Evolutionary conservation across 2,329 filamentous ascomycete species (phyloP).

Genomic region (Penicillium sp.): DNA sequence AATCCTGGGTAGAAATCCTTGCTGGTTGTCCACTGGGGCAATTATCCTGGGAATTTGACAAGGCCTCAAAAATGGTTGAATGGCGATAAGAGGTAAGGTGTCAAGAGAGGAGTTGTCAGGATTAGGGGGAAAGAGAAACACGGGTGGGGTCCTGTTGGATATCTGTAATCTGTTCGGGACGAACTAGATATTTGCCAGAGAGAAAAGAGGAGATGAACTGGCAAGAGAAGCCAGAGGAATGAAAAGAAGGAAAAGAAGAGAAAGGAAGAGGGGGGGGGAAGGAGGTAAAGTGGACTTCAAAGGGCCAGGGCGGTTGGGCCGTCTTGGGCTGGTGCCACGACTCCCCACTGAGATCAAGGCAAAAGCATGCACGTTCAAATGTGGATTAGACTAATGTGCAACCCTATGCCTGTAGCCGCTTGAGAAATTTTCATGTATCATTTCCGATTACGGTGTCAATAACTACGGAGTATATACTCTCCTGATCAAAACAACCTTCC

Average conservation of each 20-base stretch:
- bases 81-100: not conserved
- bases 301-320: constrained; percentile 35
- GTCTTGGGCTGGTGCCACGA: constrained; percentile 46
- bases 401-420: constrained; percentile 20
- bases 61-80: constrained; percentile 4
- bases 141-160: not conserved
- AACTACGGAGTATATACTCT: not conserved
- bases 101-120: constrained; percentile 4
- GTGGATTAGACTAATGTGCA: constrained; percentile 25
- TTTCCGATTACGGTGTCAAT: not conserved
- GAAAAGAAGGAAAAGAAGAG: constrained; percentile 3
- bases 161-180: not conserved
- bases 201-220: not conserved
- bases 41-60: constrained; percentile 21
- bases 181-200: not conserved
- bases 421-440: not conserved
- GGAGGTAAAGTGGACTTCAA: constrained; percentile 31
- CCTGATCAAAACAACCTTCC: not conserved
- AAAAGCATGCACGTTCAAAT: constrained; percentile 33
- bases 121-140: constrained; percentile 6
- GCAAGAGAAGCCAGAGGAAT: constrained; percentile 5
- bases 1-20: constrained; percentile 16
- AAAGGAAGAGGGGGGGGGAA: constrained; percentile 29
- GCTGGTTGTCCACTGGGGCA: constrained; percentile 18
- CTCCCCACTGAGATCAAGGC: constrained; percentile 32